Base-by-base conservation (phyloP, 352 stramenopile species). In the Halophytophthora polymorphica region DNA sequence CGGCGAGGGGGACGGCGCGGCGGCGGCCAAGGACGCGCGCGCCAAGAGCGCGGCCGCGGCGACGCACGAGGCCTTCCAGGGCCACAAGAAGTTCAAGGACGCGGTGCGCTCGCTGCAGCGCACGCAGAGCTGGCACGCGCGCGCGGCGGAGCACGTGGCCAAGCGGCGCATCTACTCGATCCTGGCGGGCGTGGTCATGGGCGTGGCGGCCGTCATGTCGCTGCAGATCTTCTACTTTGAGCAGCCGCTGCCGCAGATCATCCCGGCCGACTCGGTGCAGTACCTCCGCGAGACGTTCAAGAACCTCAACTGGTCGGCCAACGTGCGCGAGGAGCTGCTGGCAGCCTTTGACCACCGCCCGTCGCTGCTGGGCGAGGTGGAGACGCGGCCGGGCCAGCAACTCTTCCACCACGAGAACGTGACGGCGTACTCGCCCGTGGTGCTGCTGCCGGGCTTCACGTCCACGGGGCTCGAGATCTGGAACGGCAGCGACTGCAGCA, bases 401-500 rank as follows among this genome's bases (percentile, higher is more conserved):
- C 63, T 90, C 19, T 62, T 57, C 17, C 57, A 71, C 5, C 53
- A 83, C 14, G 58, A 83, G 28, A 76, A 81, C 19, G 39, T 90
- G 18, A 69, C 57, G 42, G 77, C 74, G 22, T 66, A 80, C 59
- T 90, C 77, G 39, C 82, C 82, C 5, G 77, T 98, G 2, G 72
- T 98, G 13, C 77, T 98, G 39, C 55, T 98, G 13, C 95, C 93
- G 4, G 93, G 95, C 10, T 98, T 98, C 61, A 82, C 95, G 19
- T 97, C 90, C 23, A 96, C 91, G 14, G 91, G 89, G 2, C 77
- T 98, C 15, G 95, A 98, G 67, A 85, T 98, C 50, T 98, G 95
- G 95, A 72, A 91, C 35, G 93, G 90, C 28, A 83, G 86, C 31
- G 79, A 86, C 7, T 98, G 95, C 58, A 81, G 71, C 44, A 77